Evolutionary conservation across 768 basidiomycete species (phyloP).

Genomic region (Cyclocybe aegerita): DNA sequence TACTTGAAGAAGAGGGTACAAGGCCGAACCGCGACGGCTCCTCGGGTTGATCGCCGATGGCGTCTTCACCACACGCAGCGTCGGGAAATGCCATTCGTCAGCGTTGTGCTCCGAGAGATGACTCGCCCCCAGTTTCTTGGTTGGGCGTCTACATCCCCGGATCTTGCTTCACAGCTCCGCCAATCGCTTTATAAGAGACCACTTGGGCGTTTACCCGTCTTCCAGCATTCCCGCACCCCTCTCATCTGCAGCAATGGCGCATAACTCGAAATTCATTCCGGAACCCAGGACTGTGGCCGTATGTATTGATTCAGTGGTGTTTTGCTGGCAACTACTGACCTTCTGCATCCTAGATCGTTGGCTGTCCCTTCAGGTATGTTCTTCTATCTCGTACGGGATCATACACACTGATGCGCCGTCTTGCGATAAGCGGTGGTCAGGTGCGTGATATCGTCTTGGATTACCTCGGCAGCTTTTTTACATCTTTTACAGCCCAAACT

Average conservation of each 20-base stretch:
- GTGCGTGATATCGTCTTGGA: slow-evolving; percentile 29
- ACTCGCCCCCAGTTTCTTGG: not conserved
- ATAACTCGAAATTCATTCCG: slow-evolving; percentile 47
- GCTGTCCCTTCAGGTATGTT: slow-evolving; percentile 91
- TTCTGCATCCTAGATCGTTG: slow-evolving; percentile 65
- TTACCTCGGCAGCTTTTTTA: slow-evolving; percentile 4
- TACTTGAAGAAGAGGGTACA: too few relatives aligned
- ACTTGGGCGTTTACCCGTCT: not conserved
- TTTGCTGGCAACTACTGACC: slow-evolving; percentile 6
- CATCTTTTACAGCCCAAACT: slow-evolving; percentile 51
- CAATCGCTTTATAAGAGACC: slow-evolving; percentile 2
- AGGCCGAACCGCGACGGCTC: not conserved
- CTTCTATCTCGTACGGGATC: slow-evolving; percentile 3
- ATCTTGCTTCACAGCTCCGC: slow-evolving; percentile 16
- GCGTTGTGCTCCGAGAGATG: not conserved
- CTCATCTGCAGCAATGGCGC: slow-evolving; percentile 24
- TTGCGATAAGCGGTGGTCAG: slow-evolving; percentile 58
- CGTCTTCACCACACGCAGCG: slow-evolving; percentile 1
- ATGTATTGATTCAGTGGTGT: slow-evolving; percentile 30
- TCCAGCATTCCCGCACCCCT: slow-evolving; percentile 1
- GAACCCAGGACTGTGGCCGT: slow-evolving; percentile 81
- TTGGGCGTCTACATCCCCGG: slow-evolving; percentile 10
- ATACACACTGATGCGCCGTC: slow-evolving; percentile 5
- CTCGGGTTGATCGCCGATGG: slow-evolving; percentile 4
- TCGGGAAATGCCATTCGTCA: slow-evolving; percentile 14